phyloP scores from a whole-genome alignment of 345 rosid genomes.

The Firmiana major region DNA sequence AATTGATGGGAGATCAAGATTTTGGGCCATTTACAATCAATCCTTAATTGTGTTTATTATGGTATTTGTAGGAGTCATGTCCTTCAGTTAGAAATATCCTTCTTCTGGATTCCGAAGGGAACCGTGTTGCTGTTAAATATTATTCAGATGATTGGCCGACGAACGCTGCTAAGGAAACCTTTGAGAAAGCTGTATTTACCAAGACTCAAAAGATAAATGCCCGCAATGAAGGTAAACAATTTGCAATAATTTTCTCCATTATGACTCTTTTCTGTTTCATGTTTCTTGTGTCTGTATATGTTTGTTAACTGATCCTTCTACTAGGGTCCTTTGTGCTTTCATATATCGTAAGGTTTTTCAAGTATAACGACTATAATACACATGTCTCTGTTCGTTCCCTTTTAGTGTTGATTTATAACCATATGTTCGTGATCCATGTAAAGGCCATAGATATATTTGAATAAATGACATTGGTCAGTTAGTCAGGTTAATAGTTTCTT shows the following conservation, averaged over 20 bases:
- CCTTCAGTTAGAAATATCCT: slow-evolving; percentile 68
- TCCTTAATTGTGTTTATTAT: background rate
- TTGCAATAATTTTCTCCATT: background rate
- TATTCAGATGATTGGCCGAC: slow-evolving; percentile 77
- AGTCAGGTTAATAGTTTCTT: background rate
- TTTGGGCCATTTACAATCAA: background rate
- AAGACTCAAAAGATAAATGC: slow-evolving; percentile 74
- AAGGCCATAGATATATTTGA: background rate
- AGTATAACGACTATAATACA: background rate
- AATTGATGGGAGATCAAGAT: too few species aligned
- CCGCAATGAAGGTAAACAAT: slow-evolving; percentile 56
- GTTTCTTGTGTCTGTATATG: background rate
- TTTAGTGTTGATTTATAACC: background rate
- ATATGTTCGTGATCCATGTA: background rate
- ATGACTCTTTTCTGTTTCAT: background rate
- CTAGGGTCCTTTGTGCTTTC: background rate
- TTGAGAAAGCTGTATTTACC: slow-evolving; percentile 61
- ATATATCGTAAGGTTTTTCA: background rate
- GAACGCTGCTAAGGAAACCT: slow-evolving; percentile 63
- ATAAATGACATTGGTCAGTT: background rate
- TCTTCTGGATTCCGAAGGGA: slow-evolving; percentile 78
- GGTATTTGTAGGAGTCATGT: slow-evolving; percentile 44
- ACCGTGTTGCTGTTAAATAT: slow-evolving; percentile 73
- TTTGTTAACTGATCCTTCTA: too few species aligned
- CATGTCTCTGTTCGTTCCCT: background rate